Evolutionary conservation across 257 asterid species (phyloP).

Genomic region (Salvia hispanica): DNA sequence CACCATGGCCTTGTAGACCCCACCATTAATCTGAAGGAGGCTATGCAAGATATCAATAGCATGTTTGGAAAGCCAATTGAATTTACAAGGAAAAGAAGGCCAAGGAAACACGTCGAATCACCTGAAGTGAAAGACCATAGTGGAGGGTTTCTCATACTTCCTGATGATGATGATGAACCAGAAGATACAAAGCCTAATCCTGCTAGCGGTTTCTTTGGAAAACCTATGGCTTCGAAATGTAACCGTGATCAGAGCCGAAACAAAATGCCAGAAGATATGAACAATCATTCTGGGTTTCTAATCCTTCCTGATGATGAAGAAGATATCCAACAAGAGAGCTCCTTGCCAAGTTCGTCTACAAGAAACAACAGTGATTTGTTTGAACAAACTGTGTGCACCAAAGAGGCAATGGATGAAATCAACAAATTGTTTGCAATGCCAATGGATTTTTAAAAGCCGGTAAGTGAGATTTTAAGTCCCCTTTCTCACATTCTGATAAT

Average conservation of each 20-base stretch:
- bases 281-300: slow-evolving; percentile 45
- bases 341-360: slow-evolving; percentile 45
- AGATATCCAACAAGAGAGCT: slow-evolving; percentile 42
- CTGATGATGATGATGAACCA: slow-evolving; percentile 58
- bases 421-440: slow-evolving; percentile 87
- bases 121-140: slow-evolving; percentile 38
- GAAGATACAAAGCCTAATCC: slow-evolving; percentile 29
- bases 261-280: slow-evolving; percentile 28
- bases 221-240: slow-evolving; percentile 30
- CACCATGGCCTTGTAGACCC: slow-evolving; percentile 97
- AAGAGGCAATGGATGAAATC: slow-evolving; percentile 89
- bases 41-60: slow-evolving; percentile 87
- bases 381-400: slow-evolving; percentile 81
- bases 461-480: slow-evolving; percentile 31
- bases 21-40: slow-evolving; percentile 88
- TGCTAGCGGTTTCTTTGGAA: slow-evolving; percentile 8
- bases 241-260: slow-evolving; percentile 22
- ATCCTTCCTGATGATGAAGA: slow-evolving; percentile 70
- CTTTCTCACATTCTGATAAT: slow-evolving; percentile 10
- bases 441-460: slow-evolving; percentile 66
- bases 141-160: slow-evolving; percentile 53
- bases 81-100: slow-evolving; percentile 70
- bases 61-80: slow-evolving; percentile 97
- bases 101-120: slow-evolving; percentile 51
- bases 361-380: slow-evolving; percentile 55